These are phyloP conservation scores for Mycena sanguinolenta DNA, from an alignment of 768 basidiomycete genomes.

Conservation along the genomic window DNA sequence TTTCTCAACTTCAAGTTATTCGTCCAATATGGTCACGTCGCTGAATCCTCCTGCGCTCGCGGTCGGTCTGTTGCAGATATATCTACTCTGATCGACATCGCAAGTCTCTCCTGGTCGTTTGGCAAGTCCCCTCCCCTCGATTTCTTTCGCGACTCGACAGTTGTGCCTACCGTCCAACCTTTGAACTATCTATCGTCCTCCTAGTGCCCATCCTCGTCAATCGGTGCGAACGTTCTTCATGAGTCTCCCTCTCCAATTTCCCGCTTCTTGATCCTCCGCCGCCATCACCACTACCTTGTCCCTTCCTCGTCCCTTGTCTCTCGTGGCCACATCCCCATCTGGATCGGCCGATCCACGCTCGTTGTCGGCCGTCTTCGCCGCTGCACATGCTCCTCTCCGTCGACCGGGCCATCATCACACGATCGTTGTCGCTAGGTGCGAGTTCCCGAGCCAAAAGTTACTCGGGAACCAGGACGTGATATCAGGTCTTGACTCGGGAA, in stretches of 20 bases:
- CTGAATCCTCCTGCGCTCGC: background rate
- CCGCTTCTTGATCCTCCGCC: too few relatives aligned
- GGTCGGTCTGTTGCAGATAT: background rate
- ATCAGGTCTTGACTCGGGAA: conserved; percentile 29
- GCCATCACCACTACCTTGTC: background rate
- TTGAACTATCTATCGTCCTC: background rate
- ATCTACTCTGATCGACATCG: background rate
- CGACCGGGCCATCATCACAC: conserved; percentile 39
- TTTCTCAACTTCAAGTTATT: background rate
- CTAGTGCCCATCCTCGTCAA: too few relatives aligned
- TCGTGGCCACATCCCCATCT: background rate
- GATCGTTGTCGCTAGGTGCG: conserved; percentile 42
- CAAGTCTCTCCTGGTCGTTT: background rate
- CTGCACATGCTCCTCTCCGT: conserved; percentile 3
- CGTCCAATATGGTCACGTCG: background rate
- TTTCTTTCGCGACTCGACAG: background rate
- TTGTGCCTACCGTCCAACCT: background rate
- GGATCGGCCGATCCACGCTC: conserved; percentile 11
- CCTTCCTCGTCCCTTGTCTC: background rate
- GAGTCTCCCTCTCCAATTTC: background rate
- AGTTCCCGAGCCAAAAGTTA: conserved; percentile 57
- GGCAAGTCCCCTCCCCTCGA: background rate
- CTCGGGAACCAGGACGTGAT: conserved; percentile 23
- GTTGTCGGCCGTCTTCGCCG: conserved; percentile 23
- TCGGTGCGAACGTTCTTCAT: too few relatives aligned